Percentiles rank a stretch among this genome's conserved stretches.
phyloP scores from a whole-genome alignment of 768 basidiomycete genomes.

The Gloeostereum incarnatum region DNA sequence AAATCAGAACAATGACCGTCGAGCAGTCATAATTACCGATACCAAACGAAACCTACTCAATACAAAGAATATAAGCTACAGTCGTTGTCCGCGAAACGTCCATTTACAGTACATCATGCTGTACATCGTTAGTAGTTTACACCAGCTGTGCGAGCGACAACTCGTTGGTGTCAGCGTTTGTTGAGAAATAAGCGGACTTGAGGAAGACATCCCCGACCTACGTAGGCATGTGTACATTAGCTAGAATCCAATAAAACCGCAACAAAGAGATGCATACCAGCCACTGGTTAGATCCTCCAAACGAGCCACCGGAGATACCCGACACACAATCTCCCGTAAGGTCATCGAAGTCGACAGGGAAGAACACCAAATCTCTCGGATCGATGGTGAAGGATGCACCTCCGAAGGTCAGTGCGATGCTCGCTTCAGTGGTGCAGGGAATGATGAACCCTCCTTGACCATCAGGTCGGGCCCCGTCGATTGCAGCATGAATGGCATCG shows the following conservation, averaged over 20 bases:
- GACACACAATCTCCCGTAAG: conserved; percentile 61
- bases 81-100: too few species aligned
- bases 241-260: not conserved
- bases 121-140: too few species aligned
- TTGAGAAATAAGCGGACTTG: conserved; percentile 30
- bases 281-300: conserved; percentile 58
- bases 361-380: conserved; percentile 54
- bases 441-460: conserved; percentile 41
- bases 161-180: conserved; percentile 21
- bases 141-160: conserved; percentile 28
- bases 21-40: too few species aligned
- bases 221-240: not conserved
- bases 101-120: too few species aligned
- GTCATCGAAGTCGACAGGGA: conserved; percentile 35
- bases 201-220: conserved; percentile 32
- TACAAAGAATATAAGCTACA: too few species aligned
- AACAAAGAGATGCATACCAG: conserved; percentile 30
- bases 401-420: conserved; percentile 39
- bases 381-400: conserved; percentile 45
- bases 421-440: conserved; percentile 34
- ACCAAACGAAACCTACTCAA: too few species aligned
- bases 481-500: conserved; percentile 26
- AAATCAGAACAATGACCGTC: too few species aligned
- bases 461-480: conserved; percentile 30
- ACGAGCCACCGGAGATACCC: conserved; percentile 54